Percentiles rank a stretch among this genome's conserved stretches.
These are phyloP conservation scores for Darksidea phi DNA, from an alignment of 495 filamentous ascomycete genomes.

Conservation along the genomic window DNA sequence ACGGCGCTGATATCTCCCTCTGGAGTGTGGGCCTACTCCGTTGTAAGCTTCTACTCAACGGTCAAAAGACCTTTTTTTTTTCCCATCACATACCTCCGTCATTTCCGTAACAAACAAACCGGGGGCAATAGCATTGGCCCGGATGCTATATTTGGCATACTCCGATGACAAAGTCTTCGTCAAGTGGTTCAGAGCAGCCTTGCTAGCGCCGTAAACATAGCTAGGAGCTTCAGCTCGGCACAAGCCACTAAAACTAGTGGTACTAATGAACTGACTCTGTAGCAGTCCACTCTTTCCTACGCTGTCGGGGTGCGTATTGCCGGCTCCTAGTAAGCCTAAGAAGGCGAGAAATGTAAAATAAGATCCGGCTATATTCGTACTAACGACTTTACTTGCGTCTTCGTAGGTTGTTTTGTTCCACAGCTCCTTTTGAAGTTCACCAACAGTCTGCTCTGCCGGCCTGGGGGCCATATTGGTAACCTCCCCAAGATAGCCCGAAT, in stretches of 20 bases:
- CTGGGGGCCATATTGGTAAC: conserved; percentile 38
- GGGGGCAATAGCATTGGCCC: conserved; percentile 63
- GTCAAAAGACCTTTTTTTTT: too few relatives aligned
- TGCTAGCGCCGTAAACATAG: conserved; percentile 62
- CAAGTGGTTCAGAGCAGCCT: conserved; percentile 61
- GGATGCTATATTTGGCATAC: conserved; percentile 57
- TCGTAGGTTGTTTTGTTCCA: conserved; percentile 58
- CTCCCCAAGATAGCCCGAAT: conserved; percentile 58
- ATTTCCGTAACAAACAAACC: conserved; percentile 40
- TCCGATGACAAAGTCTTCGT: conserved; percentile 58
- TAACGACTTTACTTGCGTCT: conserved; percentile 59
- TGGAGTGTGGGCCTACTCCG: too few relatives aligned
- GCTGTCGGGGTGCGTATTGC: conserved; percentile 46
- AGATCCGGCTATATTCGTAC: conserved; percentile 58
- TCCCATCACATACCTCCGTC: conserved; percentile 6
- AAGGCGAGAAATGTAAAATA: conserved; percentile 66
- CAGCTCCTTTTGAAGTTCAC: conserved; percentile 54
- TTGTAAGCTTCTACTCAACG: too few relatives aligned
- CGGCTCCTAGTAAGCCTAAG: conserved; percentile 59
- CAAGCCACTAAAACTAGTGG: conserved; percentile 58
- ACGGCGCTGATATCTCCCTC: conserved; percentile 2
- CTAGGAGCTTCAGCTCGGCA: conserved; percentile 55
- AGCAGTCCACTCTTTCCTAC: conserved; percentile 50
- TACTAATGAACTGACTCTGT: conserved; percentile 64
- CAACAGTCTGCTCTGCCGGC: conserved; percentile 39